Conservation (phyloP, 2,329 filamentous ascomycete genomes). For the Colletotrichum navitas region DNA sequence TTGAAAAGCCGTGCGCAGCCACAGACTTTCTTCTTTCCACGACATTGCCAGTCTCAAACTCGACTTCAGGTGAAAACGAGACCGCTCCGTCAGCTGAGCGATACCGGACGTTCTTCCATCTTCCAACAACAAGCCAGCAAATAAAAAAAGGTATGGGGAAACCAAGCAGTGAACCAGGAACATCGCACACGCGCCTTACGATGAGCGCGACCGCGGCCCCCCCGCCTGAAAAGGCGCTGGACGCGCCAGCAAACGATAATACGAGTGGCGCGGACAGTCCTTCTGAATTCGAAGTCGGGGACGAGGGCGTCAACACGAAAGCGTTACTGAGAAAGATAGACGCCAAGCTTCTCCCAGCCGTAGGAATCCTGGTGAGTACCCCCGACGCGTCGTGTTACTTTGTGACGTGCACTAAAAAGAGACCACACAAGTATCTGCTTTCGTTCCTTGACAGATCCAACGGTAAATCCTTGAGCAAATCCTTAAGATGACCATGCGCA, state of each 20-base stretch:
- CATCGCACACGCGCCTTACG: not conserved
- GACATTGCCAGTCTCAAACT: conserved; percentile 6
- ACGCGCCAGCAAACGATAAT: conserved; percentile 25
- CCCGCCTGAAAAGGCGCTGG: conserved; percentile 31
- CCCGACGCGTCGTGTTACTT: too few species aligned
- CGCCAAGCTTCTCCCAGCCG: conserved; percentile 62
- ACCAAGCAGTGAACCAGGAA: not conserved
- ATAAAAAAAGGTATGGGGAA: not conserved
- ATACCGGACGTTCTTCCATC: not conserved
- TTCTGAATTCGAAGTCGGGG: conserved; percentile 24
- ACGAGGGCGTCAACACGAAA: conserved; percentile 63
- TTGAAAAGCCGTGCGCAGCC: conserved; percentile 36
- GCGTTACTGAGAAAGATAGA: conserved; percentile 70
- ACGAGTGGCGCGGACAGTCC: conserved; percentile 23
- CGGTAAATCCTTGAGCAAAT: conserved; percentile 54
- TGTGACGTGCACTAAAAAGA: not conserved
- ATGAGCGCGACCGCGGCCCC: conserved; percentile 29
- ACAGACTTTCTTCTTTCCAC: conserved; percentile 12
- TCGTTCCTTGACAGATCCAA: conserved; percentile 71
- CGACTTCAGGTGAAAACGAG: conserved; percentile 4
- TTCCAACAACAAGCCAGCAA: too few species aligned
- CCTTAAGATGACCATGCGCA: conserved; percentile 44
- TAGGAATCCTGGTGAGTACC: conserved; percentile 58
- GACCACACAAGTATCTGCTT: conserved; percentile 58
- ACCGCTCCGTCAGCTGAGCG: not conserved